Conservation (phyloP, 2,329 filamentous ascomycete genomes). For the Trichoderma sp. region DNA sequence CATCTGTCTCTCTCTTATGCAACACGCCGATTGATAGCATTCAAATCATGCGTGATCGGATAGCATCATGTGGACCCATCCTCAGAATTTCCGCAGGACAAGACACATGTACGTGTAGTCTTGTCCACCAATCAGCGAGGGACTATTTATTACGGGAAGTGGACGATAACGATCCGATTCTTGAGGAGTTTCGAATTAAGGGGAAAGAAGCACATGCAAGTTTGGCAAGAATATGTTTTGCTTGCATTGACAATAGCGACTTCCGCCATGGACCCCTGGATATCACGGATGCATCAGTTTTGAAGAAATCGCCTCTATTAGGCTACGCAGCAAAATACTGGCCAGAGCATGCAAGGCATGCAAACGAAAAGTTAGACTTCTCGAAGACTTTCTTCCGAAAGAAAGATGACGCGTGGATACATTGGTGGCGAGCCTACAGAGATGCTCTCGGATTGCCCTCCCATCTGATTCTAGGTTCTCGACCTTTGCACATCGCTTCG, state of each 20-base stretch:
- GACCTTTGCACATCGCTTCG: background rate
- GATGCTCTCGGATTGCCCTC: rapidly evolving
- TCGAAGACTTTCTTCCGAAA: background rate
- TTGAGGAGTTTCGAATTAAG: background rate
- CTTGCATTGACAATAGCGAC: background rate
- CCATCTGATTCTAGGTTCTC: rapidly evolving
- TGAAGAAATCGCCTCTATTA: background rate
- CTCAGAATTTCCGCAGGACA: background rate
- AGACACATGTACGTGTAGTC: background rate
- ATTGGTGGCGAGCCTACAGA: background rate
- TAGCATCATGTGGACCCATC: background rate
- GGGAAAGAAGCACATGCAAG: background rate
- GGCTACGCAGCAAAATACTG: background rate
- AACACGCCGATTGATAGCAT: background rate
- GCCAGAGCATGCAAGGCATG: background rate
- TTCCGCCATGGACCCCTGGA: background rate
- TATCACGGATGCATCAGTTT: background rate
- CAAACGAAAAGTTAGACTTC: background rate
- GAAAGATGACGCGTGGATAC: background rate
- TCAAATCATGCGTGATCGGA: background rate
- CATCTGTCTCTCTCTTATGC: background rate
- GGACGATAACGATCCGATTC: background rate
- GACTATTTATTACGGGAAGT: background rate
- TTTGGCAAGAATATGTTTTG: background rate
- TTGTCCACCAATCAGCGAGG: background rate